These are phyloP conservation scores for Talaromyces sp. DNA, from an alignment of 2,329 filamentous ascomycete species.

Conservation along the genomic window DNA sequence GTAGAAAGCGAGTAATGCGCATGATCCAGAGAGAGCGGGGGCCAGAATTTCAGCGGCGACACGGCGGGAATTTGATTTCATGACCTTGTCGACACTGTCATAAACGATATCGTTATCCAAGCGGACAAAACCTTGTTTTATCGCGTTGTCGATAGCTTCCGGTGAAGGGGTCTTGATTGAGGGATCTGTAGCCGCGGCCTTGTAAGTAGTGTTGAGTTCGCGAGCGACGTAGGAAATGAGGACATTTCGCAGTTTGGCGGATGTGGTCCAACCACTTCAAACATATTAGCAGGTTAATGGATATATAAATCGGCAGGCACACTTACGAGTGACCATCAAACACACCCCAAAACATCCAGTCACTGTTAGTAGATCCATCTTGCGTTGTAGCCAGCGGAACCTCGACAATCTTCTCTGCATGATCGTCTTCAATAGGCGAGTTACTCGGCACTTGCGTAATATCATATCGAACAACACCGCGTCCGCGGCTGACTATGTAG, in stretches of 20 bases:
- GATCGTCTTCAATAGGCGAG: constrained; percentile 96
- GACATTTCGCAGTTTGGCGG: constrained; percentile 87
- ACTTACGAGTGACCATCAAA: constrained; percentile 93
- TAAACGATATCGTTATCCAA: constrained; percentile 94
- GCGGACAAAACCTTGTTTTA: constrained; percentile 84
- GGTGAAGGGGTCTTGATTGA: constrained; percentile 63
- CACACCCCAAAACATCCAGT: constrained; percentile 99
- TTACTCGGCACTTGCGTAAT: constrained; percentile 93
- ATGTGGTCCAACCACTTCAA: constrained; percentile 89
- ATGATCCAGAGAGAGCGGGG: constrained; percentile 93
- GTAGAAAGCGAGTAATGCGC: constrained; percentile 93
- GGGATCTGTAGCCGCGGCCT: constrained; percentile 60
- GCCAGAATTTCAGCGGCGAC: constrained; percentile 87
- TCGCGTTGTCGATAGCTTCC: constrained; percentile 81
- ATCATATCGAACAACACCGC: constrained; percentile 92
- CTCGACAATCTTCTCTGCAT: constrained; percentile 96
- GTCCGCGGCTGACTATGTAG: constrained; percentile 81
- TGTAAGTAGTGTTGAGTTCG: constrained; percentile 90
- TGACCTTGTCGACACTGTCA: constrained; percentile 84
- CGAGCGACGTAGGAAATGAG: constrained; percentile 89
- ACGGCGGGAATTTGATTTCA: constrained; percentile 84
- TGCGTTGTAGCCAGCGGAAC: constrained; percentile 62
- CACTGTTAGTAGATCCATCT: constrained; percentile 59
- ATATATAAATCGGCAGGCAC: neutral
- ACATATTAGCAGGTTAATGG: constrained; percentile 7